Conservation (phyloP, 2,329 filamentous ascomycete genomes). For the Neonectria coccinea region DNA sequence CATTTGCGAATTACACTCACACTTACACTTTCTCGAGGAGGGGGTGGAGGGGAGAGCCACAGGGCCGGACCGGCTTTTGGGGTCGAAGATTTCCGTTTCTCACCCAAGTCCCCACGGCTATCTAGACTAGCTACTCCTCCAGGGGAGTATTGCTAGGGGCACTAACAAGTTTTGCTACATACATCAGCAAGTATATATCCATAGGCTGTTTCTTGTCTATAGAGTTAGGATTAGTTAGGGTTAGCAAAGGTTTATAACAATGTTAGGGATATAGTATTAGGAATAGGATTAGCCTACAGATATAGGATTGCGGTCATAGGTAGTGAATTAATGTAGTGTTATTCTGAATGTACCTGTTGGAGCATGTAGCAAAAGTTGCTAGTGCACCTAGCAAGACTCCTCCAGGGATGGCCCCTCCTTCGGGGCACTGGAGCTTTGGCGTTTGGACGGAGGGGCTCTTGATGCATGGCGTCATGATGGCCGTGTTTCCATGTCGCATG, state of each 20-base stretch:
- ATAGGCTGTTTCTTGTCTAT: no score
- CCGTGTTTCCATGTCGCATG: conserved; percentile 14
- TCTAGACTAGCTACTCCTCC: neutral
- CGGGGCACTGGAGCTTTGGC: conserved; percentile 29
- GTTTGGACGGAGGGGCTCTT: conserved; percentile 16
- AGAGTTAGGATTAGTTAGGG: no score
- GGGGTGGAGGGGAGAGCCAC: conserved; percentile 7
- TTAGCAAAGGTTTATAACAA: no score
- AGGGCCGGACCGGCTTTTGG: conserved; percentile 21
- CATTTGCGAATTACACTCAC: conserved; percentile 14
- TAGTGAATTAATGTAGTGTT: no score
- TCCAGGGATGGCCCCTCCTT: conserved; percentile 14
- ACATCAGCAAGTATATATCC: no score
- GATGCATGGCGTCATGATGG: conserved; percentile 43
- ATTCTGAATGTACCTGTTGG: no score
- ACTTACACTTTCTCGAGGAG: conserved; percentile 10
- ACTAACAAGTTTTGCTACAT: no score
- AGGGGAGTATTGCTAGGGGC: neutral
- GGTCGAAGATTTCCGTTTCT: conserved; percentile 12
- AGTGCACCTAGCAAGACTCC: neutral
- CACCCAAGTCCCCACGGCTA: no score
- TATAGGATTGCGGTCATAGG: no score
- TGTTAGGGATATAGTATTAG: no score
- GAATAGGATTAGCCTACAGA: no score
- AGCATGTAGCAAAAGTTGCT: no score